Evolutionary conservation across 2,329 filamentous ascomycete species (phyloP).

Genomic region (Sporothrix schenckii): DNA sequence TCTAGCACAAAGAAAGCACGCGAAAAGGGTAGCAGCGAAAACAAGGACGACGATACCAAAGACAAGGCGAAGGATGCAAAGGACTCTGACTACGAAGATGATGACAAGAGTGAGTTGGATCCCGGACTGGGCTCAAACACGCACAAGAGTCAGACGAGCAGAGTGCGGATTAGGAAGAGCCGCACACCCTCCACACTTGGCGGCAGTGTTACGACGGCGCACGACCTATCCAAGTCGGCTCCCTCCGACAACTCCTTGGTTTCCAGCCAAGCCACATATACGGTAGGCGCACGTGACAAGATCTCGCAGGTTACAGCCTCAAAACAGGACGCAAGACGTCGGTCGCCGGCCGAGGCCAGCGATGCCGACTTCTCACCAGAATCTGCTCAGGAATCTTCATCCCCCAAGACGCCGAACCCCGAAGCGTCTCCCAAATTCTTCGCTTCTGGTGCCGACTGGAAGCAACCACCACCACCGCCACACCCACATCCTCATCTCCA

Average conservation of each 20-base stretch:
- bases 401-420: constrained; percentile 62
- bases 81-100: constrained; percentile 5
- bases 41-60: neutral
- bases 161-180: constrained; percentile 27
- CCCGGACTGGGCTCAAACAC: constrained; percentile 34
- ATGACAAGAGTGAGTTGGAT: constrained; percentile 38
- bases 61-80: neutral
- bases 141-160: constrained; percentile 26
- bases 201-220: constrained; percentile 41
- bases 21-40: neutral
- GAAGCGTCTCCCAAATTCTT: constrained; percentile 33
- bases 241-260: constrained; percentile 58
- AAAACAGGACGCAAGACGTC: constrained; percentile 30
- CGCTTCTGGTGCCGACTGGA: constrained; percentile 31
- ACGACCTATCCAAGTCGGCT: constrained; percentile 54
- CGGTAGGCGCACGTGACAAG: constrained; percentile 10
- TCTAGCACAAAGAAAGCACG: constrained; percentile 51
- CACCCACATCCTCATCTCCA: constrained; percentile 45
- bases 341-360: constrained; percentile 42
- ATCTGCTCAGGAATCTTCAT: constrained; percentile 59
- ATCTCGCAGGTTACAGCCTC: neutral
- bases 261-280: constrained; percentile 61
- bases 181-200: constrained; percentile 31
- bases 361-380: constrained; percentile 56
- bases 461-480: constrained; percentile 56